Evolutionary conservation across 2,329 filamentous ascomycete species (phyloP).

Genomic region (Zasmidium cellare): DNA sequence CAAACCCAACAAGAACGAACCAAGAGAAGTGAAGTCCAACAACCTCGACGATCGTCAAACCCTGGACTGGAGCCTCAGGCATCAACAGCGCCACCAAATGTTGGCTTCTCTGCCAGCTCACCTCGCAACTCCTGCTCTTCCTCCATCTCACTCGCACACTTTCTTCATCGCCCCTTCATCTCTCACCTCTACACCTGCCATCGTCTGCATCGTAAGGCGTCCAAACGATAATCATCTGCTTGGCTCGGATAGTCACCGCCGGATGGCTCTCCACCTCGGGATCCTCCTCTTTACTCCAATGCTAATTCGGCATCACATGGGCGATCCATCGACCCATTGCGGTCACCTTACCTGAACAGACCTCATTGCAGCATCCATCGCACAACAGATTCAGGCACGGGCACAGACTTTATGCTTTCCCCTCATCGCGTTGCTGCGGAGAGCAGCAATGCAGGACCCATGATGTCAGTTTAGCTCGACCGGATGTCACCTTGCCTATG

Average conservation of each 20-base stretch:
- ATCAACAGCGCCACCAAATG: not conserved
- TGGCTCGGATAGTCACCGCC: not conserved
- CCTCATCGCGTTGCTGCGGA: not conserved
- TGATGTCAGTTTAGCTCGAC: not conserved
- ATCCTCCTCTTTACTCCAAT: not conserved
- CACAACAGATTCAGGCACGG: not conserved
- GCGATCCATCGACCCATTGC: not conserved
- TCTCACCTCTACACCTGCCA: too few species aligned
- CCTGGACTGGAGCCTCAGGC: not conserved
- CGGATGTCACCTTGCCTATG: not conserved
- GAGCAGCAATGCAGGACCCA: not conserved
- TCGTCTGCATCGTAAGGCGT: too few species aligned
- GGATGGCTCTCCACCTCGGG: slow-evolving; percentile 1
- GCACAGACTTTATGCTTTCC: not conserved
- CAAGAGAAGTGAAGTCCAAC: too few species aligned
- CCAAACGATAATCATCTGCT: not conserved
- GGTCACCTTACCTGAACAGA: not conserved
- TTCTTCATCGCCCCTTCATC: not conserved
- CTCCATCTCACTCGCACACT: not conserved
- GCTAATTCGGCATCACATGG: not conserved
- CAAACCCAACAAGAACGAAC: too few species aligned
- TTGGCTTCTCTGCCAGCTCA: not conserved
- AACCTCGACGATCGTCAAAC: too few species aligned
- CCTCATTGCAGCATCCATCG: not conserved
- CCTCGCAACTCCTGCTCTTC: not conserved